Evolutionary conservation across 331 rosid genomes (phyloP), one percentile per base, ranked within the genome.

Genomic region (Acacia concinna): DNA sequence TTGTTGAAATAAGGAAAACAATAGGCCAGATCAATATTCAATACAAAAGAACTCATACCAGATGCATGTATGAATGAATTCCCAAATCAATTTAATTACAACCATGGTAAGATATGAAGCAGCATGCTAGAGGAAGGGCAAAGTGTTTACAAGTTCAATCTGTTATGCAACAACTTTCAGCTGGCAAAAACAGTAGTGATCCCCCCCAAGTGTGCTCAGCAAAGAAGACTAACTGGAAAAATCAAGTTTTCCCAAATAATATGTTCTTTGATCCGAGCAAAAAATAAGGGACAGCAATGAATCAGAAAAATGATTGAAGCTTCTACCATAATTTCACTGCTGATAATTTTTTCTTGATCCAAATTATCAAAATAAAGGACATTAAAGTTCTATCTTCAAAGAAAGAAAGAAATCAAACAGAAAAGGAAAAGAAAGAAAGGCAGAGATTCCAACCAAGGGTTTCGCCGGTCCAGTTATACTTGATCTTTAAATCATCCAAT

Each of bases 1-100:
- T 38, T 72, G 60, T 64, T 37, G 71, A 77, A 78, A 52, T 31
- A 52, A 63, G 56, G 73, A 46, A 46, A 63, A 40, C 56, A 51
- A 64, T 75, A 20, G 28, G 17, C 41, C 8, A 54, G 35, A 78
- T 32, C 44, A 71, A 18, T 40, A 15, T 34, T 23, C 17, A 43
- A 57, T 70, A 63, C 78, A 47, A 30, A 73, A 37, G 38, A 14
- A 51, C 60, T 27, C 37, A 34, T 38, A 62, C 68, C 41, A 57
- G 43, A 68, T 34, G 38, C 44, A 49, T 49, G 52, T 30, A 40
- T 51, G 35, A 71, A 77, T 23, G 37, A 71, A 31, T 38, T 52
- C 38, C 4, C 68, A 8, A 60, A 68, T 47, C 23, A 46, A 46
- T 25, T 71, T 43, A 25, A 56, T 56, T 43, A 56, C 54, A 67